Evolutionary conservation across 1,139 yeast species (phyloP), one percentile per base, ranked within the genome.

Genomic region (Magnusiomyces paraingens): DNA sequence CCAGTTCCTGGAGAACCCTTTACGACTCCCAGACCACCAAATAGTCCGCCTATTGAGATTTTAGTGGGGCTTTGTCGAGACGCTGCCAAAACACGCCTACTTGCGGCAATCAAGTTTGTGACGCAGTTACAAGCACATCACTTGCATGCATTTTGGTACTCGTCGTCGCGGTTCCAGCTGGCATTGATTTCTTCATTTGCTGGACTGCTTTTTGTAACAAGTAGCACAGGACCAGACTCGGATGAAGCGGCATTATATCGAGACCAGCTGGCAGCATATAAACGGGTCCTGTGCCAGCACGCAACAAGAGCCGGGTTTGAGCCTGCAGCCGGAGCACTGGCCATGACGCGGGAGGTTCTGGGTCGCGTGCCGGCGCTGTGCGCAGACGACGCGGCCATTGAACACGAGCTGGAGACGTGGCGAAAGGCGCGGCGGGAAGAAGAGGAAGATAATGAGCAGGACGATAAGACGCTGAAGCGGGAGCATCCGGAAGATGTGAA

Each of bases 151-250:
- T 89, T 88, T 68, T 90, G 96, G 96, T 93, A 86, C 68, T 80
- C 90, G 1, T 82, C 90, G 3, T 79, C 95, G 0, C 77, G 91
- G 0, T 78, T 87, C 11, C 87, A 86, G 64, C 81, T 90, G 59
- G 83, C 95, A 2, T 70, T 87, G 48, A 86, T 89, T 53, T 96
- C 96, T 2, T 81, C 93, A 0, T 90, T 90, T 75, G 95, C 96
- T 0, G 84, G 94, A 0, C 73, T 90, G 10, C 71, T 90, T 54
- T 86, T 60, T 43, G 66, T 67, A 5, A 70, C 75, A 0, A 58
- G 73, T 17, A 50, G 52, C 12, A 55, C 58, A 22, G 41, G 32
- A 4, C 32, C 32, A 4, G 32, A 26, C 32, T 56, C 59, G 20
- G 88, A 82, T 55, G 96, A 88, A 63, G 77, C 85, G 0, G 74